Base-by-base conservation (phyloP, 2,329 filamentous ascomycete genomes). In the Chalaropsis thielavioides region DNA sequence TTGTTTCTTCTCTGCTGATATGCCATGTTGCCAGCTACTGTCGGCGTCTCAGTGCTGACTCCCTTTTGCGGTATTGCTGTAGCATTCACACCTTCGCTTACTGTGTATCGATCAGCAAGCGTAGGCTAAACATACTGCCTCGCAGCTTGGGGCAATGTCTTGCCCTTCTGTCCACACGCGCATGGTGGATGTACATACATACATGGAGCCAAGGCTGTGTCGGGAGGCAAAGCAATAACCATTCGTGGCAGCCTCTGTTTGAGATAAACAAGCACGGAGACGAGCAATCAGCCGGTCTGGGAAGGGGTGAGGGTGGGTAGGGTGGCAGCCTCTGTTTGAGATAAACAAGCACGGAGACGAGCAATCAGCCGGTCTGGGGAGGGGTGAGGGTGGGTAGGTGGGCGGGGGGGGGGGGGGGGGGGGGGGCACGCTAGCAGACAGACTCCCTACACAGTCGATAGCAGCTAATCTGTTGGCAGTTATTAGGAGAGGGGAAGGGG, bases 271-370 rank as follows among this genome's bases (percentile, higher is more conserved):
- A 56, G 22, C 17, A 56, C 27, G 27, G 51, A 56, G 51, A 56
- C 24, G 51, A 56, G 51, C 51, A 56, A 31, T 49, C 44, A 49
- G 44, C 44, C 44, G 44, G n/a, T 2, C 6, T 19, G n/a, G 44
- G n/a, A n/a, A n/a, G n/a, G n/a, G n/a, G n/a, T n/a, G n/a, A n/a
- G n/a, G n/a, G n/a, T n/a, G n/a, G n/a, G n/a, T n/a, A 44, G 43
- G 43, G 51, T 56, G 17, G 51, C 51, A 56, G 51, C 51, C 51
- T 35, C 27, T 56, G 51, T 31, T 31, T 56, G 51, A 27, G 51
- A 56, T 56, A 56, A 56, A 56, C 51, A 56, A 56, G 22, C 17
- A 56, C 27, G 27, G 51, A 56, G 51, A 56, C 24, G 51, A 56
- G 51, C 51, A 56, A 31, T 49, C 44, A 49, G 44, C 44, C 44